Conservation (phyloP, 768 basidiomycete species). For the Hirschioporus abietinus region DNA sequence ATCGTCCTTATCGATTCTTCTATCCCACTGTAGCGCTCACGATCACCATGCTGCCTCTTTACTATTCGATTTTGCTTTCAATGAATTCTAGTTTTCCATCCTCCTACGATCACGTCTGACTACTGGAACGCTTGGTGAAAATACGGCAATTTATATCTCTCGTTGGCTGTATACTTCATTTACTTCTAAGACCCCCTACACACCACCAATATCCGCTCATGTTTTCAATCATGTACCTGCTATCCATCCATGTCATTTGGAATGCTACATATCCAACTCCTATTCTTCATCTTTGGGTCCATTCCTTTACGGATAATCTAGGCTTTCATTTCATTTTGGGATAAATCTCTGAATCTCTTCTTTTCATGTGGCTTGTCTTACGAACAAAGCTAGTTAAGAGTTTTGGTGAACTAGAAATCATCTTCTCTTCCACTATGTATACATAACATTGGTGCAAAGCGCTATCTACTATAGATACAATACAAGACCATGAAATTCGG, state of each 20-base stretch:
- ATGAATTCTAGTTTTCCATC: background rate
- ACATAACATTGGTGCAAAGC: too few relatives aligned
- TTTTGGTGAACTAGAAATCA: too few relatives aligned
- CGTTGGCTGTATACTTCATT: background rate
- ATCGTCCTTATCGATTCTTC: conserved; percentile 2
- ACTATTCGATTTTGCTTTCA: background rate
- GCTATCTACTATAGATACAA: too few relatives aligned
- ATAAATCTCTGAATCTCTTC: too few relatives aligned
- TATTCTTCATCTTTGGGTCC: background rate
- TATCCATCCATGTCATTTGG: conserved; percentile 1
- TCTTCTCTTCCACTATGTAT: too few relatives aligned
- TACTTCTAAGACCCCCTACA: background rate
- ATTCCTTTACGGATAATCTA: background rate
- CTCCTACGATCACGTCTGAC: background rate
- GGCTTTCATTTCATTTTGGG: too few relatives aligned
- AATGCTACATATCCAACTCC: background rate
- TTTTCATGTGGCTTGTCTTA: too few relatives aligned
- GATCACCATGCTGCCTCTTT: background rate
- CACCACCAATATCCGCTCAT: conserved; percentile 1
- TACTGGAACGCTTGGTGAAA: background rate
- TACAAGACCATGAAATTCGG: too few relatives aligned
- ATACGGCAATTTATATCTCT: background rate
- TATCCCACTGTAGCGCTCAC: conserved; percentile 2
- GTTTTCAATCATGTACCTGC: conserved; percentile 2
- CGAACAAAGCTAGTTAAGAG: too few relatives aligned